phyloP scores from a whole-genome alignment of 2,329 filamentous ascomycete genomes.

The Nothopassalora personata region DNA sequence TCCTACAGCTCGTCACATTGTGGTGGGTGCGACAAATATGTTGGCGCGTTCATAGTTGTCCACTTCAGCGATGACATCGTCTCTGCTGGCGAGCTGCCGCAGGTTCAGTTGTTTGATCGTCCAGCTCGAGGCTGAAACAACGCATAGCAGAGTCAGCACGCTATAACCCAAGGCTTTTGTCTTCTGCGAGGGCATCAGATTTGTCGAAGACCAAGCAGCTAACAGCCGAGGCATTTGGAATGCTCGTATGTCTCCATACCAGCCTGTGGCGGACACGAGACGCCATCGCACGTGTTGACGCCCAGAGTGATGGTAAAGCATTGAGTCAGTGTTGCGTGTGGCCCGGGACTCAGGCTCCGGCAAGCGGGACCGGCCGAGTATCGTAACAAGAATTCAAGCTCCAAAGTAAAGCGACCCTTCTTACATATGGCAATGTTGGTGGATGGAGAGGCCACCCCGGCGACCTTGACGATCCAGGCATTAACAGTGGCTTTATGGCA shows the following conservation, averaged over 20 bases:
- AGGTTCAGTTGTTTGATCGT: not conserved
- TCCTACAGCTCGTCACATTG: not conserved
- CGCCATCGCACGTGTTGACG: slow-evolving; percentile 2
- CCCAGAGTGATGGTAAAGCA: not conserved
- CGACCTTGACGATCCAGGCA: not conserved
- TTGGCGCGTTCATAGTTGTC: not conserved
- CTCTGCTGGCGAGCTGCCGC: not conserved
- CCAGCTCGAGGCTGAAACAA: not conserved
- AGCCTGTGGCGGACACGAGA: not conserved
- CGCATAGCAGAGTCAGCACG: not conserved
- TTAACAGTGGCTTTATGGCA: not conserved
- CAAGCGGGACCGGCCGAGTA: not conserved
- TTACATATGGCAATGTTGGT: not conserved
- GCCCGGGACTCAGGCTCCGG: not conserved
- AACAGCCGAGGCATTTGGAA: not conserved
- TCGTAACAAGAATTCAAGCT: not conserved
- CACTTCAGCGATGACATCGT: not conserved
- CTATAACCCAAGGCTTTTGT: not conserved
- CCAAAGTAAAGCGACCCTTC: not conserved
- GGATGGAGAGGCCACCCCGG: slow-evolving; percentile 1
- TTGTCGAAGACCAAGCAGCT: not conserved
- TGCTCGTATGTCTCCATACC: not conserved
- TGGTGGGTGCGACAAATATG: not conserved
- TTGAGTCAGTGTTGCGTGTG: not conserved
- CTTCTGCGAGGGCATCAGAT: not conserved